Conservation (phyloP, 805 yeast species). For the Wickerhamiella qilinensis region DNA sequence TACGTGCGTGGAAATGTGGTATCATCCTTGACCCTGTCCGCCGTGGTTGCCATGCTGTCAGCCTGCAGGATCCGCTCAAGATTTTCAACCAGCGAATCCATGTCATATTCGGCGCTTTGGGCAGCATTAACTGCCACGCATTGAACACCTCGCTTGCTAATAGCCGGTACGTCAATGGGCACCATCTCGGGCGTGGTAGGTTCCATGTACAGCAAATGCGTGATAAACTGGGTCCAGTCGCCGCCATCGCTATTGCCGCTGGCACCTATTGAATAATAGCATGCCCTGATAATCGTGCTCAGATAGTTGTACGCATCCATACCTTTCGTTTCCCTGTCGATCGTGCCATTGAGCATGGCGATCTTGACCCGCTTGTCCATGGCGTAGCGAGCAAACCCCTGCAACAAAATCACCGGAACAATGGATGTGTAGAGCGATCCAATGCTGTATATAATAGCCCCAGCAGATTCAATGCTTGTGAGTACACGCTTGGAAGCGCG, state of each 20-base stretch:
- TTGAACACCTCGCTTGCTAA: constrained; percentile 1
- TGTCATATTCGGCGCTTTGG: neutral
- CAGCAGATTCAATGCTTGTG: constrained; percentile 31
- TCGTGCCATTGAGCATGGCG: constrained; percentile 53
- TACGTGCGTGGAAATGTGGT: neutral
- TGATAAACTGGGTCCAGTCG: constrained; percentile 34
- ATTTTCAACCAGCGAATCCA: neutral
- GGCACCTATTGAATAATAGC: constrained; percentile 30
- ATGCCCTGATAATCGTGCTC: constrained; percentile 36
- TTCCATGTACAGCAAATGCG: constrained; percentile 39
- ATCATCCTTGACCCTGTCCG: neutral
- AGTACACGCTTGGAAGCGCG: constrained; percentile 48
- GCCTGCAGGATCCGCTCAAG: neutral
- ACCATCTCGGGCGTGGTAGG: constrained; percentile 2
- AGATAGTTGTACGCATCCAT: constrained; percentile 47
- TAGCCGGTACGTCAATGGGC: neutral
- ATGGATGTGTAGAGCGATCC: constrained; percentile 85
- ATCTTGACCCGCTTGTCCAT: constrained; percentile 23
- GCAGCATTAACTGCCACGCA: constrained; percentile 1
- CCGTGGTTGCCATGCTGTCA: neutral
- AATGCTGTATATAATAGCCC: constrained; percentile 55
- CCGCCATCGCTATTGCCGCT: constrained; percentile 3
- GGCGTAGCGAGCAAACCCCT: constrained; percentile 41
- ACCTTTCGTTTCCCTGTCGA: constrained; percentile 67
- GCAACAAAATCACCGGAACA: constrained; percentile 57